A percentile compares a stretch with the other conserved stretches of the same genome.
Conservation (phyloP, 768 basidiomycete species). For the Rhizopogon salebrosus region DNA sequence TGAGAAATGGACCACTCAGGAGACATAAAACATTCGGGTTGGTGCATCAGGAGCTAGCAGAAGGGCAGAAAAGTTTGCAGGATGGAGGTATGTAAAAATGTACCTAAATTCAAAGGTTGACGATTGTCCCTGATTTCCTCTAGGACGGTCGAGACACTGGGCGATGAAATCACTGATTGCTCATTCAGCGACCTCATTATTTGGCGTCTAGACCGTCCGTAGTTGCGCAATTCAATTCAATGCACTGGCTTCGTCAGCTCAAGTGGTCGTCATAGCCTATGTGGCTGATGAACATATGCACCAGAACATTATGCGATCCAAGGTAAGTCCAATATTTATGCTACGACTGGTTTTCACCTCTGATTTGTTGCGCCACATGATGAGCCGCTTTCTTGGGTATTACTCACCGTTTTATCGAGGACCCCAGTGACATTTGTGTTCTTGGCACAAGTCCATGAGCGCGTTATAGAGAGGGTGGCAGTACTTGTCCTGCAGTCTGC, state of each 20-base stretch:
- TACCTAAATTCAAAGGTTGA: neutral
- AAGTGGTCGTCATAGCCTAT: neutral
- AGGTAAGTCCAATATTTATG: neutral
- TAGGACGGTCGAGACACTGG: too few species aligned
- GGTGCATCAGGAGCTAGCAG: conserved; percentile 50
- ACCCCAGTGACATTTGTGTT: neutral
- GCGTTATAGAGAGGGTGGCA: neutral
- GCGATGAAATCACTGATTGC: too few species aligned
- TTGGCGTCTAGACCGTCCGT: neutral
- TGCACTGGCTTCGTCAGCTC: neutral
- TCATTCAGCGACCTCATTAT: neutral
- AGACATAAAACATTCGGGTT: conserved; percentile 53
- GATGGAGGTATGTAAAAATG: conserved; percentile 4
- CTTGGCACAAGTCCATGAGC: too few species aligned
- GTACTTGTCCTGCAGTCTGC: too few species aligned
- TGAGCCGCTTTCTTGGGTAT: too few species aligned
- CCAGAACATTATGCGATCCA: too few species aligned
- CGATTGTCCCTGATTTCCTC: too few species aligned
- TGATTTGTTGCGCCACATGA: too few species aligned
- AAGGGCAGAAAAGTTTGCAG: conserved; percentile 34
- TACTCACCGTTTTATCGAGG: neutral
- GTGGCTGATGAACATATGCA: too few species aligned
- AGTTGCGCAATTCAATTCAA: neutral
- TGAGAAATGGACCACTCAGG: conserved; percentile 48
- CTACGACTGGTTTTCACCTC: too few species aligned